Evolutionary conservation across 2,329 filamentous ascomycete species (phyloP).

Genomic region (Thermoascus crustaceus): DNA sequence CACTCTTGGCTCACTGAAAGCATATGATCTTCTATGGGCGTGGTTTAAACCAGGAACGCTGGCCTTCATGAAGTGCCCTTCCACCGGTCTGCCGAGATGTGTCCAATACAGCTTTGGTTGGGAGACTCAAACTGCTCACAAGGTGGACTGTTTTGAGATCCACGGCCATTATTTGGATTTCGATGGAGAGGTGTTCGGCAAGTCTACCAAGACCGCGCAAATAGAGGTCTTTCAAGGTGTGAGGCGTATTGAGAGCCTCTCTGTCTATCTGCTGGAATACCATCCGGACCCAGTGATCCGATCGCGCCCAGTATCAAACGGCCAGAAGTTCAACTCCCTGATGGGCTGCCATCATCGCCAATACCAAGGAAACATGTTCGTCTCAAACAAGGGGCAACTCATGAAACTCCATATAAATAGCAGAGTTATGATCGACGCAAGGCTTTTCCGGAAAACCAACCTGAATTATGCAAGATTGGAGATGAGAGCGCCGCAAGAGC

Average conservation of each 20-base stretch:
- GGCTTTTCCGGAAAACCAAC: slow-evolving; percentile 7
- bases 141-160: slow-evolving; percentile 10
- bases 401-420: slow-evolving; percentile 5
- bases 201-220: slow-evolving; percentile 11
- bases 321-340: slow-evolving; percentile 7
- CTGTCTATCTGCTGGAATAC: slow-evolving; percentile 20
- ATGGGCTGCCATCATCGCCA: slow-evolving; percentile 4
- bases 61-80: slow-evolving; percentile 13
- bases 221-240: slow-evolving; percentile 13
- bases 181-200: slow-evolving; percentile 17
- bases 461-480: slow-evolving; percentile 7
- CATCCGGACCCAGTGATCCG: slow-evolving; percentile 11
- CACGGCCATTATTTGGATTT: slow-evolving; percentile 17
- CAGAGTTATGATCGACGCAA: slow-evolving; percentile 9
- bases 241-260: slow-evolving; percentile 15
- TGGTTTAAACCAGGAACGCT: slow-evolving; percentile 23
- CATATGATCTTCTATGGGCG: slow-evolving; percentile 24
- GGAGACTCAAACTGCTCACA: slow-evolving; percentile 8
- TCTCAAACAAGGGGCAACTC: slow-evolving; percentile 2
- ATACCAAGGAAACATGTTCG: slow-evolving; percentile 5
- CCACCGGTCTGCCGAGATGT: slow-evolving; percentile 8
- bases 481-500: no score
- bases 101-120: slow-evolving; percentile 10
- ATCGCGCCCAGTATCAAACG: slow-evolving; percentile 1
- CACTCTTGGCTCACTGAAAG: slow-evolving; percentile 15